Evolutionary conservation across 176 grass and related monocot species (phyloP).

Genomic region (Otatea glauca): DNA sequence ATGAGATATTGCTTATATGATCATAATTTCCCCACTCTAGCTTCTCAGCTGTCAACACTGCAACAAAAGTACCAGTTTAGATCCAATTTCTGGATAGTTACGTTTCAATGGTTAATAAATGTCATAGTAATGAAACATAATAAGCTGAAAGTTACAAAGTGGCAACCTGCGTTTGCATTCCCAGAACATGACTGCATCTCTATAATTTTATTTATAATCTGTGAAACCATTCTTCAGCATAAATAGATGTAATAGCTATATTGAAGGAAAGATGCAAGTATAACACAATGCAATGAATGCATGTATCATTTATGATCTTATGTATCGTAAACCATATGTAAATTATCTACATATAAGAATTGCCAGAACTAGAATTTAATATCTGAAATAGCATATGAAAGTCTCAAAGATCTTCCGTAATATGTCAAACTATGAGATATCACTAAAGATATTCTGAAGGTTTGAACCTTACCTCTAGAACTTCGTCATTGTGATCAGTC

Average conservation of each 20-base stretch:
- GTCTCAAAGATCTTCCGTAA: background rate
- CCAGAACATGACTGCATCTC: conserved; percentile 64
- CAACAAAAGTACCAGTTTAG: conserved; percentile 44
- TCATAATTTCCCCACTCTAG: conserved; percentile 90
- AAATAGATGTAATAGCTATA: conserved; percentile 22
- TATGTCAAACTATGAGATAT: background rate
- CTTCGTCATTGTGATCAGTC: conserved; percentile 97
- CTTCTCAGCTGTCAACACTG: conserved; percentile 80
- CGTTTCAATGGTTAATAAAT: background rate
- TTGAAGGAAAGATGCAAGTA: conserved; percentile 24
- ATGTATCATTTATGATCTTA: conserved; percentile 44
- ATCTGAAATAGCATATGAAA: background rate
- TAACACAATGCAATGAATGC: background rate
- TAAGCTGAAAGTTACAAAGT: conserved; percentile 11
- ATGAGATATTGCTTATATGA: conserved; percentile 67
- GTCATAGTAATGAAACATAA: background rate
- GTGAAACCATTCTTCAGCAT: conserved; percentile 41
- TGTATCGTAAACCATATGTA: background rate
- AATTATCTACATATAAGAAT: conserved; percentile 1
- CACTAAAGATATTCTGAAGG: conserved; percentile 8
- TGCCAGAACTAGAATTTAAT: background rate
- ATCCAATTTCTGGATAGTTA: conserved; percentile 31
- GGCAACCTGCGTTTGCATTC: conserved; percentile 51
- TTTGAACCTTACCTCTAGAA: conserved; percentile 79
- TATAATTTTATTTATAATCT: conserved; percentile 92